Conservation (phyloP, 305 asterid genomes). For the Andrographis paniculata region DNA sequence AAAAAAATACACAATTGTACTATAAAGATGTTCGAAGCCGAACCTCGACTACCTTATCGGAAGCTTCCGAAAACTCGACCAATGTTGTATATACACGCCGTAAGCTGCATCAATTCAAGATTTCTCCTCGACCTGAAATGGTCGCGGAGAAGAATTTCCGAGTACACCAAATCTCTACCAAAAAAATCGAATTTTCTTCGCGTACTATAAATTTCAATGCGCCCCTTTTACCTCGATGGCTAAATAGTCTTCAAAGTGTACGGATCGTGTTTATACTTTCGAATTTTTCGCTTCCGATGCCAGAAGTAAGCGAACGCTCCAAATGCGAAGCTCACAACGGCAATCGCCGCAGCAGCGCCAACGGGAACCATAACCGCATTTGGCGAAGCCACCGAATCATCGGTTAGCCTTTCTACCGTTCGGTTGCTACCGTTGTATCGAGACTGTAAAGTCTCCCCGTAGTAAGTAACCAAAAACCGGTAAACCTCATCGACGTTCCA, state of each 20-base stretch:
- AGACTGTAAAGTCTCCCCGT: slow-evolving; percentile 45
- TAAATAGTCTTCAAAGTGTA: slow-evolving; percentile 36
- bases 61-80: slow-evolving; percentile 23
- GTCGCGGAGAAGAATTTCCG: slow-evolving; percentile 30
- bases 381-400: slow-evolving; percentile 38
- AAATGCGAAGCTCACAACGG: slow-evolving; percentile 88
- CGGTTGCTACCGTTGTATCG: slow-evolving; percentile 35
- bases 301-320: slow-evolving; percentile 90
- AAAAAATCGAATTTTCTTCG: too few species aligned
- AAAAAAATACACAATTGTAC: too few species aligned
- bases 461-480: slow-evolving; percentile 51
- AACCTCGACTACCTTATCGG: too few species aligned
- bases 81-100: slow-evolving; percentile 21
- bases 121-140: slow-evolving; percentile 72
- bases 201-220: too few species aligned
- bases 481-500: slow-evolving; percentile 47
- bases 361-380: slow-evolving; percentile 68
- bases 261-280: slow-evolving; percentile 74
- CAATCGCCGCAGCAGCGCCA: slow-evolving; percentile 87
- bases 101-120: slow-evolving; percentile 54
- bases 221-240: too few species aligned
- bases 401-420: slow-evolving; percentile 14
- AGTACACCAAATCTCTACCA: too few species aligned
- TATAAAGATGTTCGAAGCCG: too few species aligned
- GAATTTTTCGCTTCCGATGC: slow-evolving; percentile 83